Conservation (phyloP, 306 rosid species). For the Oemleria cerasiformis region DNA sequence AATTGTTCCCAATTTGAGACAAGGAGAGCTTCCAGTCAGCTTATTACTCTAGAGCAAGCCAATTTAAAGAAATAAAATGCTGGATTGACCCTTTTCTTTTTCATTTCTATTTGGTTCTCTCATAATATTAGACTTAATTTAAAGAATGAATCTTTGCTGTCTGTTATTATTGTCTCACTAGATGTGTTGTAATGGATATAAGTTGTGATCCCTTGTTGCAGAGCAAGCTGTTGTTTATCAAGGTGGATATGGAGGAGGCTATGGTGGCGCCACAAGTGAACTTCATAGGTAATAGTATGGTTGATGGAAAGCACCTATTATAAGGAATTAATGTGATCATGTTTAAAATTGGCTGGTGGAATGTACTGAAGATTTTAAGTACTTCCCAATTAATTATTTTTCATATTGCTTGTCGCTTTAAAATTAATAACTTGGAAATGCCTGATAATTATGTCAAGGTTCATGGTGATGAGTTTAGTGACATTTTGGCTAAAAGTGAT, state of each 20-base stretch:
- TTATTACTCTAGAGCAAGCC: not conserved
- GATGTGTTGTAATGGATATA: conserved; percentile 2
- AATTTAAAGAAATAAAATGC: not conserved
- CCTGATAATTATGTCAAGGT: not conserved
- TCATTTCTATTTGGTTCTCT: not conserved
- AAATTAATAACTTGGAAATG: not conserved
- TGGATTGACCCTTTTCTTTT: not conserved
- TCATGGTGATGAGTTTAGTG: not conserved
- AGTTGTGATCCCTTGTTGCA: conserved; percentile 32
- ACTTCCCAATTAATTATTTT: not conserved
- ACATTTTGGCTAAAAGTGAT: not conserved
- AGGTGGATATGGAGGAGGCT: conserved; percentile 62
- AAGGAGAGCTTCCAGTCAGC: not conserved
- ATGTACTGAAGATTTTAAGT: not conserved
- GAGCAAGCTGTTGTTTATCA: conserved; percentile 64
- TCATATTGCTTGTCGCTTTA: not conserved
- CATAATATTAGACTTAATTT: not conserved
- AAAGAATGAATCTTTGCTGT: not conserved
- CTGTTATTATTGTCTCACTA: not conserved
- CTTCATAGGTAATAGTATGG: conserved; percentile 47
- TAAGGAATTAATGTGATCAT: not conserved
- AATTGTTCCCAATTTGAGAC: not conserved
- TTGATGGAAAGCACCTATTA: not conserved
- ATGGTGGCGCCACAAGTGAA: conserved; percentile 41
- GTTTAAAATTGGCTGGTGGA: not conserved